A percentile compares a stretch with the other conserved stretches of the same genome.
phyloP scores from a whole-genome alignment of 2,329 filamentous ascomycete genomes.

The Colletotrichum endophyticum region DNA sequence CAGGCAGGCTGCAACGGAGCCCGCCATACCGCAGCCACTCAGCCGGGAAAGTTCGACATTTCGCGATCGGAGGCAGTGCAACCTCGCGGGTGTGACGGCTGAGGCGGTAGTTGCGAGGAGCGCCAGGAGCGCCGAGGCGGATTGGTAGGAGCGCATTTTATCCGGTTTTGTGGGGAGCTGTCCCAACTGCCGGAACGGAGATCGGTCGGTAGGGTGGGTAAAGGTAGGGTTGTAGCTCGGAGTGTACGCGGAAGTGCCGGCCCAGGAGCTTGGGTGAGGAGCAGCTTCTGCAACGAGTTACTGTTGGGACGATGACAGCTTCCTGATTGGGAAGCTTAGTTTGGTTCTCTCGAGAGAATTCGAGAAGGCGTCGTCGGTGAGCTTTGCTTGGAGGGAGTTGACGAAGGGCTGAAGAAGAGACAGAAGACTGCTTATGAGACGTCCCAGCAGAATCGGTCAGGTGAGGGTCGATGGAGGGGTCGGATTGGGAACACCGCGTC shows the following conservation, averaged over 20 bases:
- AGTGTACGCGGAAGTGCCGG: conserved; percentile 3
- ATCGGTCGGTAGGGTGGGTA: not conserved
- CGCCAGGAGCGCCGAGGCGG: conserved; percentile 11
- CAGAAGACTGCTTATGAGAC: not conserved
- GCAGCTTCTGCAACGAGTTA: not conserved
- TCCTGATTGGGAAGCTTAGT: not conserved
- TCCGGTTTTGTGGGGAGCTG: conserved; percentile 8
- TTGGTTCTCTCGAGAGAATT: not conserved
- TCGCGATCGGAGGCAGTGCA: conserved; percentile 44
- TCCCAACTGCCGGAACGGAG: not conserved
- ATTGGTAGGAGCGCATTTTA: conserved; percentile 12
- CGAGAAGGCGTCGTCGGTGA: not conserved
- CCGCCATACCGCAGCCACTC: conserved; percentile 48
- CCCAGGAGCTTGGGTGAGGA: not conserved
- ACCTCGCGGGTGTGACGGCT: conserved; percentile 30
- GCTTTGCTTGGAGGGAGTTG: not conserved
- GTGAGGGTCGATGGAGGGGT: not conserved
- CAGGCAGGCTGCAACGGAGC: conserved; percentile 49
- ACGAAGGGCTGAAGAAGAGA: not conserved
- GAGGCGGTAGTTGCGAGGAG: conserved; percentile 31
- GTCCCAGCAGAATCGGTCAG: not conserved
- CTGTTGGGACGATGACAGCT: not conserved
- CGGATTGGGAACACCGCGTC: not conserved
- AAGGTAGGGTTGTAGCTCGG: not conserved
- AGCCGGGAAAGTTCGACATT: conserved; percentile 41